Percentiles rank a stretch among this genome's conserved stretches.
phyloP scores from a whole-genome alignment of 129 eudicot species.

The Daucus carota region DNA sequence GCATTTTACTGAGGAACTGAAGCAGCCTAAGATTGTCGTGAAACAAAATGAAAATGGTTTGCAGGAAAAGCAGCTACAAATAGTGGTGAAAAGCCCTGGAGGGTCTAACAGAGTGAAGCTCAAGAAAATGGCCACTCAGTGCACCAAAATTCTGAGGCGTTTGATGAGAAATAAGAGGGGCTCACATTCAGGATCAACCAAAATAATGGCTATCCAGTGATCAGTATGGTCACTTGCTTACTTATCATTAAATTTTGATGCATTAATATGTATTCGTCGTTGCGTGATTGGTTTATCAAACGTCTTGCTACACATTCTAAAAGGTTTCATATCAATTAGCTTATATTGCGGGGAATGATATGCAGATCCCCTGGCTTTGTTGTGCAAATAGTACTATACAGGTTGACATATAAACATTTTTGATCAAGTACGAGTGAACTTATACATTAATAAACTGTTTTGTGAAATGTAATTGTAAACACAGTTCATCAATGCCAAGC shows the following conservation, averaged over 20 bases:
- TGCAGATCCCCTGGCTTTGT: neutral
- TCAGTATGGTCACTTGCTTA: neutral
- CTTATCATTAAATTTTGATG: neutral
- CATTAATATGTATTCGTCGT: neutral
- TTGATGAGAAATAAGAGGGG: conserved; percentile 48
- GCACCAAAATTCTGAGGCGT: conserved; percentile 34
- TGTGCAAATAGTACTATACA: too few species aligned
- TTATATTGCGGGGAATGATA: neutral
- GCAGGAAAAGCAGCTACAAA: conserved; percentile 23
- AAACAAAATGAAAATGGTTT: neutral
- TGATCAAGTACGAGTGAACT: neutral
- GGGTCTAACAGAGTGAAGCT: conserved; percentile 24
- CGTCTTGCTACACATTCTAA: neutral
- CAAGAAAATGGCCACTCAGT: conserved; percentile 40
- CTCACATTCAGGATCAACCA: conserved; percentile 16
- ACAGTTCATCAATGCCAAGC: neutral
- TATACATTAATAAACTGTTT: neutral
- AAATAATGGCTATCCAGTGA: conserved; percentile 30
- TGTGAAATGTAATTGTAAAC: neutral
- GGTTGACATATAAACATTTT: too few species aligned
- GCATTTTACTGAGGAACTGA: conserved; percentile 35
- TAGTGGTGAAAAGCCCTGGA: conserved; percentile 39
- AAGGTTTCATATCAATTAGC: neutral
- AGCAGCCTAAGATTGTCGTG: conserved; percentile 18
- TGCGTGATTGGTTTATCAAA: neutral